phyloP scores from a whole-genome alignment of 148 eudicot species.

The Heliamphora exappendiculata region DNA sequence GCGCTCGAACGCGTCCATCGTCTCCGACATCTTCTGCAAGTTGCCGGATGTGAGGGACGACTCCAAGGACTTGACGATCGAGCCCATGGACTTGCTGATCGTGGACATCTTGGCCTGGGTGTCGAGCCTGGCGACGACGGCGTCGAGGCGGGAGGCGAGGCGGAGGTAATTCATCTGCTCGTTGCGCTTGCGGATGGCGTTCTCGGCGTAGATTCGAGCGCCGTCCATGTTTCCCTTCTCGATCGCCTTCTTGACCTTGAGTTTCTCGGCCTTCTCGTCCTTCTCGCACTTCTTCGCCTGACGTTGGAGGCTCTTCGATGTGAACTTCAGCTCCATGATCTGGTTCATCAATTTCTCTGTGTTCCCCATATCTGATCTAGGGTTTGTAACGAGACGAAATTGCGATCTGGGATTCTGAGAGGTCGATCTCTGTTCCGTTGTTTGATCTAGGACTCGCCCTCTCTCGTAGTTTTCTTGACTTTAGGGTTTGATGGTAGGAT shows the following conservation, averaged over 20 bases:
- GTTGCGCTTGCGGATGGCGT: slow-evolving; percentile 48
- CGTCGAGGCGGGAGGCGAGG: slow-evolving; percentile 51
- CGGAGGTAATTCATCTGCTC: slow-evolving; percentile 67
- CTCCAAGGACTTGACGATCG: slow-evolving; percentile 59
- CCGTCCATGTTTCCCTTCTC: slow-evolving; percentile 53
- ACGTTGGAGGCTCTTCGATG: slow-evolving; percentile 46
- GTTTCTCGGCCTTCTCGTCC: slow-evolving; percentile 43
- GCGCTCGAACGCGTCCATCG: slow-evolving; percentile 65
- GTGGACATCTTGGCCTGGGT: slow-evolving; percentile 51
- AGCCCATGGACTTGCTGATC: slow-evolving; percentile 55
- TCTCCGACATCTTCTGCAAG: slow-evolving; percentile 72
- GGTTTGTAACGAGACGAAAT: not conserved
- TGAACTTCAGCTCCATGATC: slow-evolving; percentile 64
- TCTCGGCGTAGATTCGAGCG: slow-evolving; percentile 46
- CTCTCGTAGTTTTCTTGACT: not conserved
- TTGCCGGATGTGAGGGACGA: slow-evolving; percentile 55
- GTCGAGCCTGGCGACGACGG: slow-evolving; percentile 50
- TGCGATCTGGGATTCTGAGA: too few relatives aligned
- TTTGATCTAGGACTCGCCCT: not conserved
- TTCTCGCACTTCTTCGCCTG: slow-evolving; percentile 50
- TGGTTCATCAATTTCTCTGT: slow-evolving; percentile 63
- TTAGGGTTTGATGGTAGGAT: not conserved
- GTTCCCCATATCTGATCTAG: slow-evolving; percentile 38
- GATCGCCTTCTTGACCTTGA: slow-evolving; percentile 48
- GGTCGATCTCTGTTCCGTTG: not conserved